These are phyloP conservation scores for Pyronema domesticum DNA, from an alignment of 495 filamentous ascomycete species.

Conservation along the genomic window DNA sequence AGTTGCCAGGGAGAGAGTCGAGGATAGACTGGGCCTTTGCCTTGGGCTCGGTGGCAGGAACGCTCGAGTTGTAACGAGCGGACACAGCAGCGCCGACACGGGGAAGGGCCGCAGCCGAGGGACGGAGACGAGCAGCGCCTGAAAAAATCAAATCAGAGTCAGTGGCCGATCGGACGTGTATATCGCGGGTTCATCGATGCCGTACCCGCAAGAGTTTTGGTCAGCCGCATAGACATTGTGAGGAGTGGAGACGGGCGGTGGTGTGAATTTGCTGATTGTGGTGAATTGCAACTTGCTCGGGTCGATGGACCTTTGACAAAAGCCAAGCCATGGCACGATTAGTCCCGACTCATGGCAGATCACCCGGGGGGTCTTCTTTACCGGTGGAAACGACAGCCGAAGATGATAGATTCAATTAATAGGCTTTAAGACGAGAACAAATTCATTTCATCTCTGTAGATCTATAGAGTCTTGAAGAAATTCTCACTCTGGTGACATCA, in stretches of 20 bases:
- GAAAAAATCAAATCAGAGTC: not conserved
- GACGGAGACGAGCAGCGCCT: constrained; percentile 85
- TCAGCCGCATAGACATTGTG: constrained; percentile 25
- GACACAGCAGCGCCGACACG: constrained; percentile 43
- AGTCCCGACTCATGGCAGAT: not conserved
- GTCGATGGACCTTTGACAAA: constrained; percentile 1
- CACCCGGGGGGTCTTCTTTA: not conserved
- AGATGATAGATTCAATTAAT: too few species aligned
- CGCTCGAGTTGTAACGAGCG: constrained; percentile 52
- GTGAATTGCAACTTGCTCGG: not conserved
- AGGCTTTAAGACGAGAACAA: too few species aligned
- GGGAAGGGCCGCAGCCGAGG: constrained; percentile 30
- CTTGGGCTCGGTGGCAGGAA: constrained; percentile 61
- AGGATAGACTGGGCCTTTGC: constrained; percentile 90
- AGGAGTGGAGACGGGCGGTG: not conserved
- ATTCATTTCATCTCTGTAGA: too few species aligned
- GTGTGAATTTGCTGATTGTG: constrained; percentile 2
- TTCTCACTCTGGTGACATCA: too few species aligned
- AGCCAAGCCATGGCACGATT: not conserved
- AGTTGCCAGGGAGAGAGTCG: constrained; percentile 70
- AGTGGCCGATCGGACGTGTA: not conserved
- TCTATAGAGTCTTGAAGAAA: too few species aligned
- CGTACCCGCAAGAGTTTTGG: constrained; percentile 20
- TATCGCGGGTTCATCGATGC: not conserved
- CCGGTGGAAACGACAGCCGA: too few species aligned